Percentiles rank a stretch among this genome's conserved stretches.
These are phyloP conservation scores for Pilasporangium apinafurcum DNA, from an alignment of 352 stramenopile genomes.

Conservation along the genomic window DNA sequence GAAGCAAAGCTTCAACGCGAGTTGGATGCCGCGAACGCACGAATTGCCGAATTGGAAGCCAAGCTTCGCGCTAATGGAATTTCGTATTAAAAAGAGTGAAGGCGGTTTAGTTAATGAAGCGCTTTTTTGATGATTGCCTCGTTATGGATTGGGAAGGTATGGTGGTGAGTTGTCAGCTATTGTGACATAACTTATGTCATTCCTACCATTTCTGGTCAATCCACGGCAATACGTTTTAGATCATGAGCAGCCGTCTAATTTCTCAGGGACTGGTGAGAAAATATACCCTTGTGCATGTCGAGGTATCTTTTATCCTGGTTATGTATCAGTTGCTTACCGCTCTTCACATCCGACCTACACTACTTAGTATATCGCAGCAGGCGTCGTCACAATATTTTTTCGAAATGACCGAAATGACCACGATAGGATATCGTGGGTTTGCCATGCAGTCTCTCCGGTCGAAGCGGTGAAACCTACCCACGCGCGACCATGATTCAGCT, in stretches of 20 bases:
- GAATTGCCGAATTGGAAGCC: slow-evolving; percentile 81
- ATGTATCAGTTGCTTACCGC: no score
- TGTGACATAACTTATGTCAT: no score
- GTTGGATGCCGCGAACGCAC: slow-evolving; percentile 70
- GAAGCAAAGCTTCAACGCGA: slow-evolving; percentile 72
- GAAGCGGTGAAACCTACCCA: slow-evolving; percentile 91
- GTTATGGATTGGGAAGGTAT: slow-evolving; percentile 9
- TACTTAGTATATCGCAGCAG: no score
- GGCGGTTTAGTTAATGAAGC: slow-evolving; percentile 14
- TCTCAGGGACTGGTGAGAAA: neutral
- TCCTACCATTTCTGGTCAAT: no score
- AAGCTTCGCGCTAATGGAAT: slow-evolving; percentile 73
- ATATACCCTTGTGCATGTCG: no score
- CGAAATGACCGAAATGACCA: slow-evolving; percentile 76
- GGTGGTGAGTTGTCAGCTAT: no score
- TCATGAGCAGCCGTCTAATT: neutral
- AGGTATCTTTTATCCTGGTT: no score
- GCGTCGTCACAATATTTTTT: slow-evolving; percentile 13
- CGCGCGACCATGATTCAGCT: slow-evolving; percentile 76
- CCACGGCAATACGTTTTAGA: neutral
- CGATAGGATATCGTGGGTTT: slow-evolving; percentile 85
- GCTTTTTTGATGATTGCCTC: slow-evolving; percentile 8
- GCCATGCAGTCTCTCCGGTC: slow-evolving; percentile 78
- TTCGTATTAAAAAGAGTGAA: slow-evolving; percentile 63
- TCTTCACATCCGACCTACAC: no score